Evolutionary conservation across 2,329 filamentous ascomycete species (phyloP).

Genomic region (Curvularia verruculosa): DNA sequence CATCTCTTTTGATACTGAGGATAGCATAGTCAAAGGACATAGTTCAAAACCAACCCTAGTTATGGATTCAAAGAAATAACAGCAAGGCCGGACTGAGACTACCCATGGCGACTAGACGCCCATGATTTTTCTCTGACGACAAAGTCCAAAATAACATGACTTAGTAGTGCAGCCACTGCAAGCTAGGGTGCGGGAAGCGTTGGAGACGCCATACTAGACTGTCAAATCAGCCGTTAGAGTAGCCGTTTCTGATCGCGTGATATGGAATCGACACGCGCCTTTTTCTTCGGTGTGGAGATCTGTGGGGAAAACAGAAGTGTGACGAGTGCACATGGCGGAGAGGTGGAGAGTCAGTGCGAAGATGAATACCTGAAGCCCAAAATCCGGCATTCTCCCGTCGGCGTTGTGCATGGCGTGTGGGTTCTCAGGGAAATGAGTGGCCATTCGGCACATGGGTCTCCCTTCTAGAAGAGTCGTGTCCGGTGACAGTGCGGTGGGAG

Average conservation of each 20-base stretch:
- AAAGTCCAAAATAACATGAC: conserved; percentile 4
- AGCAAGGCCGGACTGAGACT: not conserved
- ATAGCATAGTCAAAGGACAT: not conserved
- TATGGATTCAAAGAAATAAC: not conserved
- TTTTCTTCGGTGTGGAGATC: conserved; percentile 3
- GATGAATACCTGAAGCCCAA: not conserved
- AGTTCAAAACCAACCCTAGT: no score
- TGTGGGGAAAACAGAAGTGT: conserved; percentile 19
- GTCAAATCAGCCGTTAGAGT: conserved; percentile 14
- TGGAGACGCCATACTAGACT: conserved; percentile 15
- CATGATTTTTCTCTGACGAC: conserved; percentile 2
- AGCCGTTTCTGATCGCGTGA: conserved; percentile 15
- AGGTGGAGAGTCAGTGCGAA: conserved; percentile 9
- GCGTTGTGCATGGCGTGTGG: not conserved
- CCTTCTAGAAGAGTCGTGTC: conserved; percentile 1
- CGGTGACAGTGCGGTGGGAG: not conserved
- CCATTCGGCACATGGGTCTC: not conserved
- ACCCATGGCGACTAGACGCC: not conserved
- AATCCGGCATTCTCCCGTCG: not conserved
- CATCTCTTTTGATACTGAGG: not conserved
- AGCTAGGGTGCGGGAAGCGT: conserved; percentile 1
- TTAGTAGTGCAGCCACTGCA: not conserved
- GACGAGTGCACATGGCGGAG: conserved; percentile 24
- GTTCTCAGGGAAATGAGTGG: not conserved
- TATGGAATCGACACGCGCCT: conserved; percentile 13